These are phyloP conservation scores for Omphalotus guepiniiformis DNA, from an alignment of 768 basidiomycete species.

Conservation along the genomic window DNA sequence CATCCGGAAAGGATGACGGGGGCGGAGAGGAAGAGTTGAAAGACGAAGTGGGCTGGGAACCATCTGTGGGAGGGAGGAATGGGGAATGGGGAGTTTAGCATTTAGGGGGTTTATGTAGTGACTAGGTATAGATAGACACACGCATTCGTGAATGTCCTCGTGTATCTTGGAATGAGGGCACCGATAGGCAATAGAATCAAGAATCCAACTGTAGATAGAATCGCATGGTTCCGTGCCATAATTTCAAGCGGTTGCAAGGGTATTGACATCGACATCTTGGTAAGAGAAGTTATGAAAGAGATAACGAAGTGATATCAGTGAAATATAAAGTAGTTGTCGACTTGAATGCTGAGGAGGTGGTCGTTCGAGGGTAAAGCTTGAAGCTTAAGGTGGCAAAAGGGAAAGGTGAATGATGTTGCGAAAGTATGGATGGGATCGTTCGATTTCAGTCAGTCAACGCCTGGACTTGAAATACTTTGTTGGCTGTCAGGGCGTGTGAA, in stretches of 20 bases:
- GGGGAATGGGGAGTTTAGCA: background rate
- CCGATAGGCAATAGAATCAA: conserved; percentile 56
- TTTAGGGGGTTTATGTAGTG: background rate
- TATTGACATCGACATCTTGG: conserved; percentile 6
- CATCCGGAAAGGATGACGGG: conserved; percentile 53
- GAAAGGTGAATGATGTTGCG: no score
- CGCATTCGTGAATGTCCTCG: conserved; percentile 45
- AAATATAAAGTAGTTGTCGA: no score
- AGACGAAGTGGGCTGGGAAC: conserved; percentile 45
- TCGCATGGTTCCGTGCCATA: conserved; percentile 42
- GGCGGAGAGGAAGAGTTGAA: conserved; percentile 46
- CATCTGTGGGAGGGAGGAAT: conserved; percentile 29
- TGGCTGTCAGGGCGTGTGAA: no score
- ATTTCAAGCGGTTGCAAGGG: conserved; percentile 27
- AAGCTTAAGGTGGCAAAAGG: no score
- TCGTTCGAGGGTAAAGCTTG: no score
- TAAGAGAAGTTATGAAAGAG: background rate
- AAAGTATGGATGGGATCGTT: no score
- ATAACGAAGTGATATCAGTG: no score
- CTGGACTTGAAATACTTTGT: no score
- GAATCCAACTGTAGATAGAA: conserved; percentile 49
- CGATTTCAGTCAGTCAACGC: no score
- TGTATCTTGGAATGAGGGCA: conserved; percentile 50
- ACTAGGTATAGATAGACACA: conserved; percentile 21
- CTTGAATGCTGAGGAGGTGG: no score